Conservation (phyloP, 371 early-diverging fungal genomes). For the Conidiobolus incongruus region DNA sequence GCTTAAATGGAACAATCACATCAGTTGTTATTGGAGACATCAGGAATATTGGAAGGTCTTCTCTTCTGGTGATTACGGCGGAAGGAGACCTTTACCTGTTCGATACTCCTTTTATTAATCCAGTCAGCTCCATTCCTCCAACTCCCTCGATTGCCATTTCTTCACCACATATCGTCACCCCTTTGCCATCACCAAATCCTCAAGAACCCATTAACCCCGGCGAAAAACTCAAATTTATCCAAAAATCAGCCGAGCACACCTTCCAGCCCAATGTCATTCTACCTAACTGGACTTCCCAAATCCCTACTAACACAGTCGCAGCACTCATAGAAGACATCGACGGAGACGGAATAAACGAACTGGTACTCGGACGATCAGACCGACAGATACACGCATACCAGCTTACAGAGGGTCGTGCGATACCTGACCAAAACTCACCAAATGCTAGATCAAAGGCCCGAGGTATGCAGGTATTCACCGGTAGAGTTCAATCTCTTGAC, state of each 20-base stretch:
- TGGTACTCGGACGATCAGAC: conserved; percentile 59
- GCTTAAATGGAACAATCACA: conserved; percentile 43
- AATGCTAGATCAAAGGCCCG: background rate
- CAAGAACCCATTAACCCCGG: background rate
- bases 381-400: conserved; percentile 50
- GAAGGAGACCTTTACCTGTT: conserved; percentile 43
- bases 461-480: no score
- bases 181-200: background rate
- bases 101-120: conserved; percentile 19
- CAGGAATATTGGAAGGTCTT: conserved; percentile 33
- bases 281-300: background rate
- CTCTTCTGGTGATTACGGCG: conserved; percentile 34
- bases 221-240: background rate
- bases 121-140: background rate
- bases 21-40: conserved; percentile 40
- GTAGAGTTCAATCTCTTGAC: background rate
- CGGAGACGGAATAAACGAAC: conserved; percentile 46
- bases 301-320: background rate
- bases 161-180: conserved; percentile 3
- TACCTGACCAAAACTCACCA: background rate
- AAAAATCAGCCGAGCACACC: background rate
- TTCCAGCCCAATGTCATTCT: background rate
- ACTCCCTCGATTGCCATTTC: conserved; percentile 1
- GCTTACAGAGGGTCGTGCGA: conserved; percentile 6
- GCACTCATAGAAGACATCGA: conserved; percentile 12